These are phyloP conservation scores for Aspergillus conjunctus DNA, from an alignment of 495 filamentous ascomycete species.

Conservation along the genomic window DNA sequence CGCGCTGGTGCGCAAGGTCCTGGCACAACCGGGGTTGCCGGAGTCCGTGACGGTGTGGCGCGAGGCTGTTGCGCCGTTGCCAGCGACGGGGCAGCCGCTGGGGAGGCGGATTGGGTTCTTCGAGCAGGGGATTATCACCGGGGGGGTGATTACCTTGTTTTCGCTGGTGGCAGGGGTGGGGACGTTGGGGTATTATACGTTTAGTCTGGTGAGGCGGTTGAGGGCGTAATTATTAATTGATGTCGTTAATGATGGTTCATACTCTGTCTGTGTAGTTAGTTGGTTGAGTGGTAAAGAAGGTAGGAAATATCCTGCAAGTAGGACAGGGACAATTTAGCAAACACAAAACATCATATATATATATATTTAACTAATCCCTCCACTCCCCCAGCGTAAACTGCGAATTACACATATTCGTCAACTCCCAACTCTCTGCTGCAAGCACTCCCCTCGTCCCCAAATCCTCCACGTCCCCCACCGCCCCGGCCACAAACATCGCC, in stretches of 20 bases:
- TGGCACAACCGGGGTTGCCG: slow-evolving; percentile 21
- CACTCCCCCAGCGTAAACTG: slow-evolving; percentile 54
- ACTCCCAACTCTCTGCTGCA: slow-evolving; percentile 63
- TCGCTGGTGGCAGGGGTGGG: slow-evolving; percentile 30
- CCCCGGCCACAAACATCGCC: slow-evolving; percentile 58
- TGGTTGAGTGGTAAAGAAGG: too few relatives aligned
- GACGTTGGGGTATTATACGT: slow-evolving; percentile 37
- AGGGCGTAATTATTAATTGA: too few relatives aligned
- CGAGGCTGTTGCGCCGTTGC: slow-evolving; percentile 39
- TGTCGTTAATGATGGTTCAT: too few relatives aligned
- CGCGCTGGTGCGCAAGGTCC: slow-evolving; percentile 18
- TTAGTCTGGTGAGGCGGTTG: slow-evolving; percentile 24
- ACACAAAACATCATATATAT: too few relatives aligned
- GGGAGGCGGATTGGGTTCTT: slow-evolving; percentile 52
- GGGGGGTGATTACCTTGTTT: slow-evolving; percentile 32
- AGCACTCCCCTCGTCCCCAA: slow-evolving; percentile 40
- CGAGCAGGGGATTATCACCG: slow-evolving; percentile 53
- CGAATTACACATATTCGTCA: slow-evolving; percentile 66
- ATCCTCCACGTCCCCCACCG: slow-evolving; percentile 53
- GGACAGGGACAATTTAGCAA: too few relatives aligned
- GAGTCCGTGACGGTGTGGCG: slow-evolving; percentile 27
- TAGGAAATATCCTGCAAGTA: too few relatives aligned
- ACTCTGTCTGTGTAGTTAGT: too few relatives aligned
- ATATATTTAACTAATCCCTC: too few relatives aligned
- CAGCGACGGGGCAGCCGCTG: slow-evolving; percentile 38